Conservation (phyloP, 1,139 yeast genomes). For the Schizosaccharomyces versatilis region DNA sequence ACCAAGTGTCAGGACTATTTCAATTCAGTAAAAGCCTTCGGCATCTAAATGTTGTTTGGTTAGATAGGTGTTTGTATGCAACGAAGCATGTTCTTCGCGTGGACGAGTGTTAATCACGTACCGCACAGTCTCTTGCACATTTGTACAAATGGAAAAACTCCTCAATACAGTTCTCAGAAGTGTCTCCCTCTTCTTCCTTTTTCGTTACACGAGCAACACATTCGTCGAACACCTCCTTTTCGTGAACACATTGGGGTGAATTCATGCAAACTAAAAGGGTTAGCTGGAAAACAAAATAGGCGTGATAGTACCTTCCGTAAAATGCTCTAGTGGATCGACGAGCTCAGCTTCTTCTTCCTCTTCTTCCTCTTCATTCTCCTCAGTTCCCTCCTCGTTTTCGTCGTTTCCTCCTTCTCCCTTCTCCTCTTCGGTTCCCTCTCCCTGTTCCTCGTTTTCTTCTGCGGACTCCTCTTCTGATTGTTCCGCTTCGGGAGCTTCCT, state of each 20-base stretch:
- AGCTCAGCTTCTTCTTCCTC: background rate
- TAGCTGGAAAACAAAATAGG: slow-evolving; percentile 2
- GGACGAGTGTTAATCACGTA: no score
- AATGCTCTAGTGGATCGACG: background rate
- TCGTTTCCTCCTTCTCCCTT: background rate
- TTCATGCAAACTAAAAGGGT: slow-evolving; percentile 14
- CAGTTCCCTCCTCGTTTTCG: slow-evolving; percentile 16
- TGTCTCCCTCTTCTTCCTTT: slow-evolving; percentile 40
- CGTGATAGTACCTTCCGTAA: background rate
- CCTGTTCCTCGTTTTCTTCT: slow-evolving; percentile 18
- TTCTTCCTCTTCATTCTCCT: slow-evolving; percentile 16
- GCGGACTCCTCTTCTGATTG: slow-evolving; percentile 4
- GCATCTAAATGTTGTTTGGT: no score
- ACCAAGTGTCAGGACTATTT: no score
- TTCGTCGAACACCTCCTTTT: slow-evolving; percentile 76
- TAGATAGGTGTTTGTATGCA: no score
- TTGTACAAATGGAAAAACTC: slow-evolving; percentile 83
- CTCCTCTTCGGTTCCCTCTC: slow-evolving; percentile 30
- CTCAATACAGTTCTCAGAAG: slow-evolving; percentile 58
- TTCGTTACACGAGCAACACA: slow-evolving; percentile 86
- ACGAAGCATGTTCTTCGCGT: no score
- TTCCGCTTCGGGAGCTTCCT: background rate
- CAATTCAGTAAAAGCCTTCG: no score
- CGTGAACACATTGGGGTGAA: slow-evolving; percentile 55
- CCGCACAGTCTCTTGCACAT: slow-evolving; percentile 1